Base-by-base conservation (phyloP, 169 alveolate species). In the Cryptosporidium viatorum region DNA sequence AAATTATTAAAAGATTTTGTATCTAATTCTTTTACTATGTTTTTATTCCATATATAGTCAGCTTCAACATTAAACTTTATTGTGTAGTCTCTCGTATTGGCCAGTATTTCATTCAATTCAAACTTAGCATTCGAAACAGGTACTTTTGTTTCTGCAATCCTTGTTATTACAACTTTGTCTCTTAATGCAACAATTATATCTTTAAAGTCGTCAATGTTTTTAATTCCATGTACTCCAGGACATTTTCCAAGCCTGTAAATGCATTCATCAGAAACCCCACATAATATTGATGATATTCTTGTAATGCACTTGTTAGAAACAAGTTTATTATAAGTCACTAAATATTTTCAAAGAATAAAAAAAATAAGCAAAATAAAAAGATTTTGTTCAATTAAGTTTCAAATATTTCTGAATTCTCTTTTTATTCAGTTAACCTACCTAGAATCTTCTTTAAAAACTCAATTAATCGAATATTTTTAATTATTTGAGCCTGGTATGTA, bases 261-360 rank as follows among this genome's bases (percentile, higher is more conserved):
- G 51, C 89, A 80, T 6, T 80, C 75, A 80, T 33, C 45, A 18
- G 89, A 80, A 62, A 62, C 59, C 55, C 89, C 89, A 62, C 89
- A 80, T 10, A 80, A 48, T 59, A 80, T 26, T 23, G 89, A 62
- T 21, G 89, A 80, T 59, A 80, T 35, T 62, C 75, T 62, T 26
- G 74, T n/a, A 43, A 43, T 59, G 16, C 26, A 10, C 9, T 62
- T 41, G 29, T 43, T 23, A 5, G 67, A 29, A 80, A 60, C 18
- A 39, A 80, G 67, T 41, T 80, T 80, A 23, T 80, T 80, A 26
- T 80, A 80, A 55, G 26, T 45, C 8, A 5, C 86, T 73, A 55
- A 48, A n/a, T 4, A 33, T 21, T n/a, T 55, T 29, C 35, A 8
- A 70, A 70, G 0, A 1, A 70, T 23, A 14, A 8, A 14, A 71